Percentiles rank a stretch among this genome's conserved stretches.
Conservation (phyloP, 2,329 filamentous ascomycete species). For the Trichoderma sp. region DNA sequence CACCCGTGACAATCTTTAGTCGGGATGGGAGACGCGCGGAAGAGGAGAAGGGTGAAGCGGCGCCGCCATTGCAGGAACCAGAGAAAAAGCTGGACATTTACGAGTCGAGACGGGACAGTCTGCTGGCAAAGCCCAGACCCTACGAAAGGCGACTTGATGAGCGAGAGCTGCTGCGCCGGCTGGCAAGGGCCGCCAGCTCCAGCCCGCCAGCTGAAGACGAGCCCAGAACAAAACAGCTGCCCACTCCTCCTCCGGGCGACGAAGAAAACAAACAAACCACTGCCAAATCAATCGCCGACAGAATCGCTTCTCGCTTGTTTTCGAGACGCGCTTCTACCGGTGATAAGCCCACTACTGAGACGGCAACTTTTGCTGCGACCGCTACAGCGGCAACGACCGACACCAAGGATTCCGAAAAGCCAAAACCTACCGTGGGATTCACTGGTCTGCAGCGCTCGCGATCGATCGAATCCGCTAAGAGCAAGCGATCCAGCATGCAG, state of each 20-base stretch:
- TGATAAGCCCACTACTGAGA: slow-evolving; percentile 7
- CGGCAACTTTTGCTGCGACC: neutral
- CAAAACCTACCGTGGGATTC: slow-evolving; percentile 47
- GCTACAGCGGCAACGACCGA: neutral
- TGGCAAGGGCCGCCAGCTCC: slow-evolving; percentile 47
- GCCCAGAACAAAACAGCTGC: slow-evolving; percentile 21
- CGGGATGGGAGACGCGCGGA: slow-evolving; percentile 20
- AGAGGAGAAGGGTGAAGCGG: neutral
- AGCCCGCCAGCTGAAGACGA: slow-evolving; percentile 39
- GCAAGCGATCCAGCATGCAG: slow-evolving; percentile 47
- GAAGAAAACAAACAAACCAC: slow-evolving; percentile 4
- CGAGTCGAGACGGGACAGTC: neutral
- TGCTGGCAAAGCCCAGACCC: neutral
- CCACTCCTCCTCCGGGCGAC: slow-evolving; percentile 20
- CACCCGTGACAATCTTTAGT: slow-evolving; percentile 42
- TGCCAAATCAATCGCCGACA: slow-evolving; percentile 16
- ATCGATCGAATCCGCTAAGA: slow-evolving; percentile 45
- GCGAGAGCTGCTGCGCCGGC: slow-evolving; percentile 46
- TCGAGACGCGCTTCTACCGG: slow-evolving; percentile 21
- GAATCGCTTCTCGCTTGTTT: slow-evolving; percentile 20
- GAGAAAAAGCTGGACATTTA: slow-evolving; percentile 11
- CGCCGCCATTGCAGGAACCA: neutral
- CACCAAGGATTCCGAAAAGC: slow-evolving; percentile 25
- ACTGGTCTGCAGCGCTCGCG: slow-evolving; percentile 40
- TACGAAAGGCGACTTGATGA: slow-evolving; percentile 39